Conservation (phyloP, 345 rosid genomes). For the Atalantia buxifolia region DNA sequence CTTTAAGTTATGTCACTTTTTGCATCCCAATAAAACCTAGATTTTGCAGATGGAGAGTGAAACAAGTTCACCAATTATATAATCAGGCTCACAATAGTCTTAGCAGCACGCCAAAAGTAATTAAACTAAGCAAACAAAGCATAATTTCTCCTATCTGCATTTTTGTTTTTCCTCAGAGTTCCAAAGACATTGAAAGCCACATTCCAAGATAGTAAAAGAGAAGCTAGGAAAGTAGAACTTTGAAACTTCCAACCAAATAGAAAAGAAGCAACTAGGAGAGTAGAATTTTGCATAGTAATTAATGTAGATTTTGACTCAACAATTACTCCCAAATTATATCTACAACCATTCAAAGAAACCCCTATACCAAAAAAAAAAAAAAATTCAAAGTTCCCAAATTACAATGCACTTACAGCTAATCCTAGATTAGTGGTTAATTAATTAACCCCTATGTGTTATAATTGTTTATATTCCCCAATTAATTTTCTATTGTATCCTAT, state of each 20-base stretch:
- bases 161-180: not conserved
- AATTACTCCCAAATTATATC: constrained; percentile 1
- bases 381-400: constrained; percentile 6
- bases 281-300: constrained; percentile 1
- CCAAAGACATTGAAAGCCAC: constrained; percentile 8
- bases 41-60: not conserved
- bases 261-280: not conserved
- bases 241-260: constrained; percentile 1
- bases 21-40: not conserved
- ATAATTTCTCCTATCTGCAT: not conserved
- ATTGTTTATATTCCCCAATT: not conserved
- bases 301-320: constrained; percentile 14
- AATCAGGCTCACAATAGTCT: not conserved
- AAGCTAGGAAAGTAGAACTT: constrained; percentile 1
- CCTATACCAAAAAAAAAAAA: not conserved
- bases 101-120: constrained; percentile 6
- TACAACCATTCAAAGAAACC: constrained; percentile 7
- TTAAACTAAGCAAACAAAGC: not conserved
- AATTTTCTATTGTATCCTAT: not conserved
- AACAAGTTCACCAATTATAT: not conserved
- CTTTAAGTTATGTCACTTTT: not conserved
- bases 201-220: constrained; percentile 28
- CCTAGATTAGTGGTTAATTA: constrained; percentile 5
- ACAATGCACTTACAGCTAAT: constrained; percentile 7
- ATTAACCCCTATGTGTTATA: not conserved